These are phyloP conservation scores for Coemansia sp. DNA, from an alignment of 192 early-diverging fungal genomes.

Conservation along the genomic window DNA sequence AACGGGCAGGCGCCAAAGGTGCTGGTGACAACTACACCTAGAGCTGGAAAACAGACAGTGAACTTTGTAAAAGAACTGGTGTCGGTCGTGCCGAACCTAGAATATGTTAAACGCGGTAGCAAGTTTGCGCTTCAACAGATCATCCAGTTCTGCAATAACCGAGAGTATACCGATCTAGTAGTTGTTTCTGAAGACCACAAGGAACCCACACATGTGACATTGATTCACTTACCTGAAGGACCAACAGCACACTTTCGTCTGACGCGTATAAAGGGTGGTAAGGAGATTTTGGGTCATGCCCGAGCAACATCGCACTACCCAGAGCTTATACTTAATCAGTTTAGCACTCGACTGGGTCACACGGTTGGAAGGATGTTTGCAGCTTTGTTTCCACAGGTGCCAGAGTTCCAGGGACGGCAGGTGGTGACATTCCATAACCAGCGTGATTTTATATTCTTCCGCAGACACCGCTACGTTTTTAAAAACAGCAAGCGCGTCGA, in stretches of 20 bases:
- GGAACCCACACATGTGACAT: constrained; percentile 80
- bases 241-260: constrained; percentile 97
- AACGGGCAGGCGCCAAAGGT: constrained; percentile 87
- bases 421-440: constrained; percentile 98
- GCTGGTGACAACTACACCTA: constrained; percentile 78
- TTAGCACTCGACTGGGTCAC: constrained; percentile 94
- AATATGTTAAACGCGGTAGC: constrained; percentile 82
- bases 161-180: constrained; percentile 91
- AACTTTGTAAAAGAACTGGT: constrained; percentile 89
- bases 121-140: constrained; percentile 90
- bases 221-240: constrained; percentile 95
- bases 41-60: constrained; percentile 58
- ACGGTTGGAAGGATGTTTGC: constrained; percentile 96
- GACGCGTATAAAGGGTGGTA: constrained; percentile 71
- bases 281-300: constrained; percentile 82
- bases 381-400: constrained; percentile 93
- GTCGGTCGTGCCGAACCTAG: constrained; percentile 85
- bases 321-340: constrained; percentile 97
- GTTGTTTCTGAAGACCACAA: constrained; percentile 94
- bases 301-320: constrained; percentile 79
- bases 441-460: constrained; percentile 98
- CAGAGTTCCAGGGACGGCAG: constrained; percentile 93
- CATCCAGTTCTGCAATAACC: constrained; percentile 82
- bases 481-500: constrained; percentile 74
- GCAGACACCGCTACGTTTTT: constrained; percentile 96